Conservation (phyloP, 2,329 filamentous ascomycete species). For the Botryotinia convoluta region DNA sequence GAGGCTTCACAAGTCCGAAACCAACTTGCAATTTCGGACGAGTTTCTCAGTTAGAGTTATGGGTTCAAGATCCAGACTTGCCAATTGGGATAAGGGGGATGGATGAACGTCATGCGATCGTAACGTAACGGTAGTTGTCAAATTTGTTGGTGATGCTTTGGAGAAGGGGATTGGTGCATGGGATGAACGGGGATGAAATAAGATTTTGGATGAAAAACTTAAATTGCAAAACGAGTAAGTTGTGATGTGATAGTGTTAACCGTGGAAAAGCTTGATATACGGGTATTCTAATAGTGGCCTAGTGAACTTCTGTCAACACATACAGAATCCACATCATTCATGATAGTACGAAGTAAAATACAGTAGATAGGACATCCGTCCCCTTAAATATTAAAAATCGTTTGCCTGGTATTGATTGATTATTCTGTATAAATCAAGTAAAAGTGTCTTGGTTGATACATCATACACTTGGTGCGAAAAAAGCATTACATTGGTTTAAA, state of each 20-base stretch:
- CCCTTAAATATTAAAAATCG: too few relatives aligned
- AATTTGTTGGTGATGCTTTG: neutral
- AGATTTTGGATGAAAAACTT: neutral
- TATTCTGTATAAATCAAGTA: neutral
- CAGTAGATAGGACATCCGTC: neutral
- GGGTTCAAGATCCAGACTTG: neutral
- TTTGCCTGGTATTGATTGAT: neutral
- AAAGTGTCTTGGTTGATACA: neutral
- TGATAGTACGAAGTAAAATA: neutral
- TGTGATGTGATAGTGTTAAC: neutral
- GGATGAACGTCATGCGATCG: neutral
- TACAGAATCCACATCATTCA: neutral
- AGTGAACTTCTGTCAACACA: neutral
- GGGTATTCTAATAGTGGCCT: neutral
- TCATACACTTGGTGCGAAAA: neutral
- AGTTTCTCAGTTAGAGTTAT: neutral
- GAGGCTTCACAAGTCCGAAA: neutral
- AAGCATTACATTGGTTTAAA: neutral
- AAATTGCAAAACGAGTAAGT: neutral
- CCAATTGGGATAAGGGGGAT: neutral
- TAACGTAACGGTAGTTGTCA: neutral
- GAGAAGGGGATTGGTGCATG: neutral
- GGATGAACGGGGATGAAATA: neutral
- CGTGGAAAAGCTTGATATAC: neutral
- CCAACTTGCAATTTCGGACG: neutral